Base-by-base conservation (phyloP, 371 early-diverging fungal species). In the Funneliformis caledonium region DNA sequence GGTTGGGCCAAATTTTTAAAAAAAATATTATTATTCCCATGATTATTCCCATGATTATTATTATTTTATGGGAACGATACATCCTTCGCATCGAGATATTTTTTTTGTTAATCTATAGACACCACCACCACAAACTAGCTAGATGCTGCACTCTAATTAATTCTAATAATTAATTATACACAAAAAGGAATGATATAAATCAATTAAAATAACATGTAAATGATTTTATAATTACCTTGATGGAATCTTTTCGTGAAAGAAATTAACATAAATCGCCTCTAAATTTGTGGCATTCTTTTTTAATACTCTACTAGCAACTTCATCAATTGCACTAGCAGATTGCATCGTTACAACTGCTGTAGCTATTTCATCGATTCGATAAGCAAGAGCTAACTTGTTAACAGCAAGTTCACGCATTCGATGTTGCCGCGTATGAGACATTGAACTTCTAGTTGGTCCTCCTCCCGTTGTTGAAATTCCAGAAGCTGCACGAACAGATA, bases 381-480 rank as follows among this genome's bases (percentile, higher is more conserved):
- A 75, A 12, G 76, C 76, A 22, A 75, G 76, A 22, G 76, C 76
- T 59, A 75, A 75, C 59, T 75, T 75, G n/a, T 75, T 75, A 59
- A 75, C 76, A 31, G 76, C 76, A 75, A 75, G 76, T 61, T 75
- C 76, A 19, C 76, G 56, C 76, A 75, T 75, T 48, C 76, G 56
- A 75, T 75, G 76, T 42, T 75, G 76, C 19, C 76, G 76, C 37
- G 76, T 75, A 75, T 75, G 76, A 59, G 76, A 75, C 76, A 75
- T 75, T 75, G 61, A 56, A 42, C 42, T 75, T 61, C 76, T 75
- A 33, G 59, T 75, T 14, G 26, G 48, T 45, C 76, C 76, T 10
- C 61, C 37, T n/a, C 76, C 61, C 11, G 76, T 56, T 16, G 59
- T 75, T n/a, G 76, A 75, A 31, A 75, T 42, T 47, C 76, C 76